phyloP scores from a whole-genome alignment of 495 filamentous ascomycete genomes.

The Lophium mytilinum region DNA sequence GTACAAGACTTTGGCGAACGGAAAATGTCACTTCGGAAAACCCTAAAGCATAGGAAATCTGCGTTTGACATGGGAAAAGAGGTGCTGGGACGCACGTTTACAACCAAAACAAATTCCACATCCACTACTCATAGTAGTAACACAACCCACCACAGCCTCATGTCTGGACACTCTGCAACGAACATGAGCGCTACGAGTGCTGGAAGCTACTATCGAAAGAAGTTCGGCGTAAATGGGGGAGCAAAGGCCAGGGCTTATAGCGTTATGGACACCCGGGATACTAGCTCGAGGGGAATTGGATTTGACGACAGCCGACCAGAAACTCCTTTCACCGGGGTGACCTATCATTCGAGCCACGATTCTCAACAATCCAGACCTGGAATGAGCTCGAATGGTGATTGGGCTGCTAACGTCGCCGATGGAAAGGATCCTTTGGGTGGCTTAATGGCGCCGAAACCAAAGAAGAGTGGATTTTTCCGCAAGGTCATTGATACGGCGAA shows the following conservation, averaged over 20 bases:
- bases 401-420: slow-evolving; percentile 39
- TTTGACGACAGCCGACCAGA: slow-evolving; percentile 38
- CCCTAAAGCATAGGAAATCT: slow-evolving; percentile 59
- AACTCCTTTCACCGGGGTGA: slow-evolving; percentile 55
- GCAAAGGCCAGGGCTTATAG: slow-evolving; percentile 44
- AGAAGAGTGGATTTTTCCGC: slow-evolving; percentile 92
- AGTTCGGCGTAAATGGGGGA: slow-evolving; percentile 29
- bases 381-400: slow-evolving; percentile 39
- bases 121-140: slow-evolving; percentile 65
- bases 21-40: slow-evolving; percentile 16
- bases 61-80: slow-evolving; percentile 72
- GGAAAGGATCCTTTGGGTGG: slow-evolving; percentile 59
- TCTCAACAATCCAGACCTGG: slow-evolving; percentile 41
- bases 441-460: slow-evolving; percentile 75
- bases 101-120: slow-evolving; percentile 79
- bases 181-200: slow-evolving; percentile 92
- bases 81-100: slow-evolving; percentile 65
- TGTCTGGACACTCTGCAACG: slow-evolving; percentile 87
- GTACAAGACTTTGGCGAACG: slow-evolving; percentile 21
- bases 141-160: slow-evolving; percentile 74
- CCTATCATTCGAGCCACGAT: slow-evolving; percentile 79
- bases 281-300: slow-evolving; percentile 21
- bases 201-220: slow-evolving; percentile 77
- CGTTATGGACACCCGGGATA: slow-evolving; percentile 38
- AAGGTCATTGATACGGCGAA: slow-evolving; percentile 93